Evolutionary conservation across 1,284 basidiomycete genomes (phyloP).

Genomic region (Naganishia cerealis): DNA sequence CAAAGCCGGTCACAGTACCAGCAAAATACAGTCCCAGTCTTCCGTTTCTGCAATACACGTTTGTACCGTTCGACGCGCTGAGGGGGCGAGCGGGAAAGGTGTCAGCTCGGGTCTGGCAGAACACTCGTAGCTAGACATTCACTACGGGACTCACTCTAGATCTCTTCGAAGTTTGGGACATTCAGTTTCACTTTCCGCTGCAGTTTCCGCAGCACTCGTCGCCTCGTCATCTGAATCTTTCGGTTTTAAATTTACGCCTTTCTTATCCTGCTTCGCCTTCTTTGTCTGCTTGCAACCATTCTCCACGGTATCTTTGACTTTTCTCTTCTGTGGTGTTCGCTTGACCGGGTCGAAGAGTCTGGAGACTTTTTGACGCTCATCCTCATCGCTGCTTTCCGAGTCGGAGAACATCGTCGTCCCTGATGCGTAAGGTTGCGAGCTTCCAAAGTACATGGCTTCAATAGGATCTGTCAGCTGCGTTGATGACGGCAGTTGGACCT

Average conservation of each 20-base stretch:
- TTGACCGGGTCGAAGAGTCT: constrained; percentile 11
- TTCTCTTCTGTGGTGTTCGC: constrained; percentile 22
- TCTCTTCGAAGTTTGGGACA: constrained; percentile 11
- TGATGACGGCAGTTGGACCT: not conserved
- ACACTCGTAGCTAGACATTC: not conserved
- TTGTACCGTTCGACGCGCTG: constrained; percentile 15
- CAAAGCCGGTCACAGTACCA: constrained; percentile 3
- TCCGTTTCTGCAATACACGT: constrained; percentile 26
- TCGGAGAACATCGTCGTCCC: constrained; percentile 8
- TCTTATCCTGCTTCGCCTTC: constrained; percentile 10
- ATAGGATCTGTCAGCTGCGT: constrained; percentile 10
- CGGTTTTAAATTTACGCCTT: not conserved
- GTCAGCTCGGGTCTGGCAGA: not conserved
- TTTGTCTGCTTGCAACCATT: not conserved
- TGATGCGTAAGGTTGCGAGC: constrained; percentile 9
- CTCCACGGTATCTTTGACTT: not conserved
- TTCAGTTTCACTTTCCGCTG: constrained; percentile 2
- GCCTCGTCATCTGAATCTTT: not conserved
- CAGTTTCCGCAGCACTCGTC: not conserved
- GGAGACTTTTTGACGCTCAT: constrained; percentile 16
- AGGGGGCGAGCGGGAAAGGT: too few relatives aligned
- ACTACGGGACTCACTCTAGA: constrained; percentile 1
- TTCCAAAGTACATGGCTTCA: constrained; percentile 8
- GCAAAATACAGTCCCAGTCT: constrained; percentile 9
- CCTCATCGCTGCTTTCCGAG: constrained; percentile 17